Base-by-base conservation (phyloP, 2,329 filamentous ascomycete genomes). In the Ploettnerulaceae sp. region DNA sequence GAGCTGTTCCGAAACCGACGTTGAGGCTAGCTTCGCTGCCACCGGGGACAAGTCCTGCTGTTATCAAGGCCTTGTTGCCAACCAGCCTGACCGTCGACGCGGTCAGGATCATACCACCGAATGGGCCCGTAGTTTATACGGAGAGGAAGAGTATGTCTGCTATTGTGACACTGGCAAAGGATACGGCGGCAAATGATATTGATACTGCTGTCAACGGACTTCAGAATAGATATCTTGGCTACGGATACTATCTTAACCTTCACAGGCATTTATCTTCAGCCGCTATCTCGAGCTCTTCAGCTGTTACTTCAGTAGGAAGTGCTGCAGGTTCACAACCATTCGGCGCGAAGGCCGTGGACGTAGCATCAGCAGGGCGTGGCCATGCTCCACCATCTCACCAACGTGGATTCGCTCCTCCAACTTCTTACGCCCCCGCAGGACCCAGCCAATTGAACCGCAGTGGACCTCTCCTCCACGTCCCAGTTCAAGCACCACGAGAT, bases 211-310 rank as follows among this genome's bases (percentile, higher is more conserved):
- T 95, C 42, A 91, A 82, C 61, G 69, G 77, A 3, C 69, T 95
- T 24, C 87, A 94, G 61, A 89, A 93, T 54, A 81, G 77, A 55
- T 95, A 96, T 63, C 71, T 95, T 12, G 90, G 90, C 12, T 89
- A 81, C 63, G 90, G 90, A 4, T 89, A 84, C 68, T 84, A 90
- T 64, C 72, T 96, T 2, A 84, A 79, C 5, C 74, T 95, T 34
- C 87, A 90, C 50, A 76, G 89, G 7, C 86, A 94, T 67, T 74
- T 95, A 3, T 94, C 89, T 0, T 94, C 89, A 2, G 81, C 75
- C 20, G 74, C 83, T 1, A 74, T 86, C n/a, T 71, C 72, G 5
- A 64, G 57, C n/a, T 59, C 67, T 32, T 71, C 73, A 3, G 70
- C 75, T n/a, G 64, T 73, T 18, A 71, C 74, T 5, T 32, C 42